Evolutionary conservation across 768 basidiomycete genomes (phyloP).

Genomic region (Trametes cingulata): DNA sequence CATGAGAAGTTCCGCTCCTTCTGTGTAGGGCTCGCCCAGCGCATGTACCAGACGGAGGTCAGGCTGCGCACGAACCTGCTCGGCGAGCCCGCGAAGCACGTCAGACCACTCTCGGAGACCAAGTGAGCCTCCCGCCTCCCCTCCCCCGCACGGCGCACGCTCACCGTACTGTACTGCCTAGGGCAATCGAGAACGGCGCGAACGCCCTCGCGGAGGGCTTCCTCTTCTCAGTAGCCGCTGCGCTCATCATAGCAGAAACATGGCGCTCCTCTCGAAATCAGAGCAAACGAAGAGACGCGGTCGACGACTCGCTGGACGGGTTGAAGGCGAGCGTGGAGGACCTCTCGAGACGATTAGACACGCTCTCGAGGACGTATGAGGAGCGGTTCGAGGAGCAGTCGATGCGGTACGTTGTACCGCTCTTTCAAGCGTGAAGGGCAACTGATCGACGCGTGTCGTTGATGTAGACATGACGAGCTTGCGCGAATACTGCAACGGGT

Average conservation of each 20-base stretch:
- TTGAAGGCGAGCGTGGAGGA: conserved; percentile 49
- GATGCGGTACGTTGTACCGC: conserved; percentile 34
- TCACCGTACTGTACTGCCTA: conserved; percentile 29
- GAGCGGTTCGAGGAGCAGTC: conserved; percentile 47
- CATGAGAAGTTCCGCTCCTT: conserved; percentile 71
- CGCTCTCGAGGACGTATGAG: conserved; percentile 43
- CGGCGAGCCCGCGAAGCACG: conserved; percentile 69
- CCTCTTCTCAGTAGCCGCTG: conserved; percentile 74
- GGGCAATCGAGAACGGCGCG: conserved; percentile 85
- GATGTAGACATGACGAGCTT: conserved; percentile 65
- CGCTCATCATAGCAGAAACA: conserved; percentile 72
- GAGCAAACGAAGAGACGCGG: conserved; percentile 66
- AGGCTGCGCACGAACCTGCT: conserved; percentile 73
- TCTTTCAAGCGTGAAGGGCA: background rate
- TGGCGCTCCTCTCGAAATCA: conserved; percentile 73
- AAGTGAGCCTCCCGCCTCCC: conserved; percentile 44
- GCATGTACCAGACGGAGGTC: conserved; percentile 73
- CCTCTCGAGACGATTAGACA: conserved; percentile 45
- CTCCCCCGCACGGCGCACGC: background rate
- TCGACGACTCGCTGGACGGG: conserved; percentile 70
- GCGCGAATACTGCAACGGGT: conserved; percentile 62
- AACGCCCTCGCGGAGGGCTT: conserved; percentile 86
- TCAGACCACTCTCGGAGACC: conserved; percentile 77
- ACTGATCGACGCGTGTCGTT: background rate
- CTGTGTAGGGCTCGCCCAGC: conserved; percentile 75